Evolutionary conservation across 225 moss, liverwort and hornwort genomes (phyloP).

Genomic region (Thuidium tamariscinum): DNA sequence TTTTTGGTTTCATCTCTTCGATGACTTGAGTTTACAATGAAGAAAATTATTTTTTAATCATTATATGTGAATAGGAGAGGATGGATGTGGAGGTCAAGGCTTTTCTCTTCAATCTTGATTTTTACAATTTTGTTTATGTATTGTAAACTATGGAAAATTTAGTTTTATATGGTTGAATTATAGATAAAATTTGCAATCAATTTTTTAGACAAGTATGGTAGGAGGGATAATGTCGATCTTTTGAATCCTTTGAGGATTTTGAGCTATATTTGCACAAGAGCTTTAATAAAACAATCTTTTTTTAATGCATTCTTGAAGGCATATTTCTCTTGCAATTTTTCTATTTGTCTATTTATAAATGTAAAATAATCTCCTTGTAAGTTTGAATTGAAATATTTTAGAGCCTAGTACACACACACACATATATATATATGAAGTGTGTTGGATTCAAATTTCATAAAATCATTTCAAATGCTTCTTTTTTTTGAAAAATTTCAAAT

Average conservation of each 20-base stretch:
- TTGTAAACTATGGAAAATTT: not conserved
- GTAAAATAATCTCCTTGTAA: not conserved
- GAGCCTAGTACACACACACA: not conserved
- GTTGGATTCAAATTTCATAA: not conserved
- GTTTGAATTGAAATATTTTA: not conserved
- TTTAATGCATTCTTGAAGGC: no score
- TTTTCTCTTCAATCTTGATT: not conserved
- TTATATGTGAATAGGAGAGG: not conserved
- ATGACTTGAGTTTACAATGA: not conserved
- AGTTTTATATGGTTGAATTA: not conserved
- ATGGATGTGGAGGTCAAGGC: not conserved
- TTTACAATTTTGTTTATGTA: not conserved
- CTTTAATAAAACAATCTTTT: no score
- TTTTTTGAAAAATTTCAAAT: not conserved
- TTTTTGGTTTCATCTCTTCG: not conserved
- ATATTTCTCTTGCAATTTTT: no score
- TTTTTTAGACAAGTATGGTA: no score
- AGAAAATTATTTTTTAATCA: not conserved
- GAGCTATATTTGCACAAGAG: not conserved
- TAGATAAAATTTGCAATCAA: not conserved
- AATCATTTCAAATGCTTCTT: not conserved
- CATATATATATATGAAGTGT: not conserved
- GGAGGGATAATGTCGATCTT: not conserved
- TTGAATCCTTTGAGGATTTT: not conserved
- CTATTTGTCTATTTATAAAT: not conserved